Base-by-base conservation (phyloP, 2,329 filamentous ascomycete genomes). In the Arthrobotrys megalospora region DNA sequence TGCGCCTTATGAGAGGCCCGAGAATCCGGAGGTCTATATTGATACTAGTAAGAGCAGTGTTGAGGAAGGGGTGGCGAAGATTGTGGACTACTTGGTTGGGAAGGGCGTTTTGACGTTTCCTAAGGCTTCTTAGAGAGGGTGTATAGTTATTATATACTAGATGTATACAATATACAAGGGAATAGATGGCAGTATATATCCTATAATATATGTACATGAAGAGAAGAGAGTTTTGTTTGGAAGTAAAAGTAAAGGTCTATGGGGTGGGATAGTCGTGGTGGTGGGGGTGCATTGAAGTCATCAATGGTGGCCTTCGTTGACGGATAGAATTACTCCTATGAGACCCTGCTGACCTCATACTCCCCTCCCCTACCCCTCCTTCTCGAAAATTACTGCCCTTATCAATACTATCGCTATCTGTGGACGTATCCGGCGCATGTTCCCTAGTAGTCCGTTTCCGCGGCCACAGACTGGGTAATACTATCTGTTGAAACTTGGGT, bases 1-100 rank as follows among this genome's bases (percentile, higher is more conserved):
- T 69, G 94, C 95, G 34, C 96, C 96, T 1, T 99, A 99, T 84
- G 96, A 99, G 89, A 93, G 90, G 79, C 96, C 96, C 4, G 87
- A 91, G 84, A 90, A 90, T 75, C 89, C 96, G 0, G 96, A 99
- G 87, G 92, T 99, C 81, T 91, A 92, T 81, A 93, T 99, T 83
- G 89, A 90, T 86, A 96, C 92, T 53, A 90, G 93, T 83, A 88
- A 95, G 87, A 89, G 90, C 83, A 91, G 90, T 14, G 93, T 98
- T 2, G 92, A 97, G 88, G 93, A 97, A 83, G 94, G 92, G 70
- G 95, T 98, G 10, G 89, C 87, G 82, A 90, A 93, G 85, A 97
- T 99, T 83, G 90, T 93, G 53, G 87, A 90, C 73, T 97, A 95
- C 85, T 86, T 96, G 81, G 34, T 50, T 2, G 48, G 32, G n/a